A percentile compares a stretch with the other conserved stretches of the same genome.
phyloP scores from a whole-genome alignment of 257 asterid genomes.

The Scutellaria galericulata region DNA sequence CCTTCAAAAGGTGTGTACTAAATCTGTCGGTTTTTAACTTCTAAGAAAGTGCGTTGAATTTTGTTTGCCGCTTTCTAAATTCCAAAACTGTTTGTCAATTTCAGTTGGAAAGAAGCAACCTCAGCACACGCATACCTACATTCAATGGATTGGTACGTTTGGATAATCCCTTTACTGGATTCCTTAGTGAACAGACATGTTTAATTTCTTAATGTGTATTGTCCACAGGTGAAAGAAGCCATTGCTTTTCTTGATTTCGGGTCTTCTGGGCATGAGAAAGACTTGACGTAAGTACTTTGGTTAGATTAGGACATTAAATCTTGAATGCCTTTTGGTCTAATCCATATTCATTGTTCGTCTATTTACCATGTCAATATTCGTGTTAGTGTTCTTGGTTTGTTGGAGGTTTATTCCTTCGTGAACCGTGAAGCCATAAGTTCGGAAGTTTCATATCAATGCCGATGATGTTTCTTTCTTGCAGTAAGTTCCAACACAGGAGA shows the following conservation, averaged over 20 bases:
- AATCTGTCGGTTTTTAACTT: conserved; percentile 8
- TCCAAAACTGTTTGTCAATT: conserved; percentile 32
- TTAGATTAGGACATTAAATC: not conserved
- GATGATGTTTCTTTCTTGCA: conserved; percentile 31
- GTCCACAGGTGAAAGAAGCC: conserved; percentile 83
- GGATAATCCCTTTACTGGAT: conserved; percentile 24
- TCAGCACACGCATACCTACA: conserved; percentile 53
- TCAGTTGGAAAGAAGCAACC: conserved; percentile 84
- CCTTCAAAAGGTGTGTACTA: conserved; percentile 65
- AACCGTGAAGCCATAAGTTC: not conserved
- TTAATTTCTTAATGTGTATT: conserved; percentile 4
- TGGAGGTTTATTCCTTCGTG: too few species aligned
- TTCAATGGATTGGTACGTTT: conserved; percentile 65
- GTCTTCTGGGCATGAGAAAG: conserved; percentile 46
- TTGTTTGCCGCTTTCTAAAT: conserved; percentile 10
- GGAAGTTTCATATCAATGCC: conserved; percentile 15
- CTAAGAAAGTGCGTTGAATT: conserved; percentile 1
- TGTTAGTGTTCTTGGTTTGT: too few species aligned
- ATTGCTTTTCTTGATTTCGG: conserved; percentile 64
- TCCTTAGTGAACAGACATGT: conserved; percentile 8
- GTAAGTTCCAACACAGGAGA: conserved; percentile 79
- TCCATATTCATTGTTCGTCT: not conserved
- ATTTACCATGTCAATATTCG: not conserved
- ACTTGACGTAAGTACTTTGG: conserved; percentile 56
- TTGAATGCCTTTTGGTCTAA: not conserved